Evolutionary conservation across 2,329 filamentous ascomycete genomes (phyloP).

Genomic region (Rhynchosporium secalis): DNA sequence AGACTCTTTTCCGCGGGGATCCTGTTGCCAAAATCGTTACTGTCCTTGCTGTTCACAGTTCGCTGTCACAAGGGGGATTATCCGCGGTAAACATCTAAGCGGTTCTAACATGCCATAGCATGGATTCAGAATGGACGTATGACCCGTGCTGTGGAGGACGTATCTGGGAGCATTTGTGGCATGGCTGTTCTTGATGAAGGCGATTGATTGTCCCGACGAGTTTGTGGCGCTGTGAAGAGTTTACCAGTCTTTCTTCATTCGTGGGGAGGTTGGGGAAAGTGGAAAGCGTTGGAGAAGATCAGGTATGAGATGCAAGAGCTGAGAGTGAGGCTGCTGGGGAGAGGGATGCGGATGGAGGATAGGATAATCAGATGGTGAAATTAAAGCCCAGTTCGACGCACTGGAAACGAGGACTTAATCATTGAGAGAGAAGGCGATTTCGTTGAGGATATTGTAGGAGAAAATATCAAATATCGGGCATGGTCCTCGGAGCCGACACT

Average conservation of each 20-base stretch:
- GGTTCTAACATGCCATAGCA: slow-evolving; percentile 55
- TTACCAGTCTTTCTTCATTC: slow-evolving; percentile 23
- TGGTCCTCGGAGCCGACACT: too few species aligned
- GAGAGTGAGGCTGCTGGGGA: not conserved
- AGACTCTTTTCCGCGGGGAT: slow-evolving; percentile 17
- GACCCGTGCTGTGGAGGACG: slow-evolving; percentile 55
- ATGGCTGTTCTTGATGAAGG: slow-evolving; percentile 38
- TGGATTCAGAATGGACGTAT: slow-evolving; percentile 58
- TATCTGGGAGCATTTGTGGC: slow-evolving; percentile 65
- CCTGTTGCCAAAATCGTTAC: slow-evolving; percentile 49
- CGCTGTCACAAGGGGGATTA: slow-evolving; percentile 54
- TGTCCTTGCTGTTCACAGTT: slow-evolving; percentile 65
- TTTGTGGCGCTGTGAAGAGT: slow-evolving; percentile 20
- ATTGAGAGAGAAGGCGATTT: slow-evolving; percentile 18
- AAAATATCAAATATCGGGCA: not conserved
- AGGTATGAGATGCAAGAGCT: not conserved
- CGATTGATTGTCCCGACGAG: slow-evolving; percentile 25
- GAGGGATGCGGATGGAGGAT: not conserved
- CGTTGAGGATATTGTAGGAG: slow-evolving; percentile 7
- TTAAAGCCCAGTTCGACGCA: not conserved
- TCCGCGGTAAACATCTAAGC: slow-evolving; percentile 47
- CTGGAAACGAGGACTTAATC: slow-evolving; percentile 2
- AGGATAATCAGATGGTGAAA: not conserved
- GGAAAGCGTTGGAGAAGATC: slow-evolving; percentile 14
- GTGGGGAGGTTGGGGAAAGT: slow-evolving; percentile 17